phyloP scores from a whole-genome alignment of 805 yeast species.

The Pichia heedii region DNA sequence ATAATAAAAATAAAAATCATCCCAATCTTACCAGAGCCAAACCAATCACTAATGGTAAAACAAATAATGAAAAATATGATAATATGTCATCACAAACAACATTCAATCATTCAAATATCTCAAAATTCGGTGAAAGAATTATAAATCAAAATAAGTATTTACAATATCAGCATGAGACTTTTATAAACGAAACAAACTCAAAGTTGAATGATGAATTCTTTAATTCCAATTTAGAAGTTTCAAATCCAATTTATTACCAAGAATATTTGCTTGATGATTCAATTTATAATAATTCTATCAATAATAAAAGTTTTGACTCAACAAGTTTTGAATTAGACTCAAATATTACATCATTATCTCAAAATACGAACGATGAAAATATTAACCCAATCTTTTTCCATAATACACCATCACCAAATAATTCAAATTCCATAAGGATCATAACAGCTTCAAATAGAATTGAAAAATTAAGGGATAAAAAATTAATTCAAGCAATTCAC shows the following conservation, averaged over 20 bases:
- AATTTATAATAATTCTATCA: background rate
- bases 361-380: background rate
- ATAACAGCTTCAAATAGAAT: slow-evolving; percentile 8
- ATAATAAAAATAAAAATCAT: background rate
- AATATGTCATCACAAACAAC: too few species aligned
- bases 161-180: background rate
- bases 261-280: slow-evolving; percentile 2
- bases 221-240: background rate
- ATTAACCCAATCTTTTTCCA: slow-evolving; percentile 6
- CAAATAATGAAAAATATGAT: too few species aligned
- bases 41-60: too few species aligned
- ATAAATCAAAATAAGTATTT: too few species aligned
- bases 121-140: too few species aligned
- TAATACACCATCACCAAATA: slow-evolving; percentile 7
- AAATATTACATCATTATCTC: slow-evolving; percentile 1
- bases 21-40: too few species aligned
- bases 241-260: slow-evolving; percentile 1
- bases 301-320: slow-evolving; percentile 3
- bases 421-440: slow-evolving; percentile 4
- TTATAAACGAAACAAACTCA: background rate
- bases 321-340: slow-evolving; percentile 9
- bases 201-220: background rate
- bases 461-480: slow-evolving; percentile 5
- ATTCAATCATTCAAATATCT: too few species aligned
- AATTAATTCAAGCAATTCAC: slow-evolving; percentile 4